Evolutionary conservation across 2,329 filamentous ascomycete genomes (phyloP).

Genomic region (Neodidymelliopsis sp.): DNA sequence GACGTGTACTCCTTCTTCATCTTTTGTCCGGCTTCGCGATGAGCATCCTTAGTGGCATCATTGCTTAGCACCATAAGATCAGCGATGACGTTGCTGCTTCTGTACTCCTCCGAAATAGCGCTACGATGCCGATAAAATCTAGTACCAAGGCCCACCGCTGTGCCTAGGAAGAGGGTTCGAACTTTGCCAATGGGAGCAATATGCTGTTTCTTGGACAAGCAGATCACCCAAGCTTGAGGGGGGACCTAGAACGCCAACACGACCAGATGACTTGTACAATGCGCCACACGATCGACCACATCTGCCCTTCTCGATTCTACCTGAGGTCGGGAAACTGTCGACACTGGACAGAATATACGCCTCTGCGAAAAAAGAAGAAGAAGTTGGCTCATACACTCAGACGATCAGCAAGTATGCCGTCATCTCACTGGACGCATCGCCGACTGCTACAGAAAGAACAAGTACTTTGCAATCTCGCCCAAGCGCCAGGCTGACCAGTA

Average conservation of each 20-base stretch:
- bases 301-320: background rate
- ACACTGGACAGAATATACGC: too few species aligned
- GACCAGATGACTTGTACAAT: background rate
- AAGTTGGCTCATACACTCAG: background rate
- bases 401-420: too few species aligned
- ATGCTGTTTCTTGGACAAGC: background rate
- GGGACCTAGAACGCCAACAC: background rate
- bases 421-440: background rate
- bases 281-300: background rate
- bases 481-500: slow-evolving; percentile 2
- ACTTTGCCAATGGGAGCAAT: background rate
- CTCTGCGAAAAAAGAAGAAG: too few species aligned
- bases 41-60: slow-evolving; percentile 6
- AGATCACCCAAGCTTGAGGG: background rate
- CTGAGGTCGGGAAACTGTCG: background rate
- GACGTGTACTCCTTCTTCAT: background rate
- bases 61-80: slow-evolving; percentile 13
- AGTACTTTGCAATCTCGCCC: slow-evolving; percentile 1
- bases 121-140: background rate
- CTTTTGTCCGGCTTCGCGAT: slow-evolving; percentile 5
- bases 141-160: background rate
- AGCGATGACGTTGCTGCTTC: slow-evolving; percentile 8
- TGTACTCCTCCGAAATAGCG: background rate
- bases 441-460: background rate
- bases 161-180: background rate